A percentile compares a stretch with the other conserved stretches of the same genome.
These are phyloP conservation scores for Brassica hybrid DNA, from an alignment of 441 rosid genomes.

Conservation along the genomic window DNA sequence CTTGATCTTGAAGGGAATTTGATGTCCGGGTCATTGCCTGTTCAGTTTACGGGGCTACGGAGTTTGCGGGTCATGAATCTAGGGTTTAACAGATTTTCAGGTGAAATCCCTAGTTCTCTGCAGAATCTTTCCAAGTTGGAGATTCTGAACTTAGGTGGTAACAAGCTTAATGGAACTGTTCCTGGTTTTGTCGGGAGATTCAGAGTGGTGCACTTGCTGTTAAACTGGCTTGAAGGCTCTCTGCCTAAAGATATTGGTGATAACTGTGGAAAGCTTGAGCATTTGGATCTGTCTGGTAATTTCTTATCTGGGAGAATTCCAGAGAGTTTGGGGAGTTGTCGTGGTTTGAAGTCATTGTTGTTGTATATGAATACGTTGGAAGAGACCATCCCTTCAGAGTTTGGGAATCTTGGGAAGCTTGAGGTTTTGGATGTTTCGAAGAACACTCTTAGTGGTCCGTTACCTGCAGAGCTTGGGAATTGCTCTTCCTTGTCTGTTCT, in stretches of 20 bases:
- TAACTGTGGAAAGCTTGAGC: conserved; percentile 57
- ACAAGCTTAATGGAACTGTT: conserved; percentile 55
- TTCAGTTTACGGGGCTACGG: conserved; percentile 50
- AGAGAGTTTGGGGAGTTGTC: conserved; percentile 59
- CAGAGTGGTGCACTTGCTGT: conserved; percentile 53
- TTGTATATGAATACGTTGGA: conserved; percentile 63
- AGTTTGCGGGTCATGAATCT: conserved; percentile 57
- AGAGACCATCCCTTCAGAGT: conserved; percentile 55
- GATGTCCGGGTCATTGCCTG: conserved; percentile 48
- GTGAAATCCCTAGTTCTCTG: conserved; percentile 51
- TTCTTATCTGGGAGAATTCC: conserved; percentile 60
- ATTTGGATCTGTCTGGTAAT: conserved; percentile 69
- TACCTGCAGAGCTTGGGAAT: conserved; percentile 62
- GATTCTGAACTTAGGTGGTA: conserved; percentile 67
- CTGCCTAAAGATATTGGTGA: conserved; percentile 52
- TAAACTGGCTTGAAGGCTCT: conserved; percentile 52
- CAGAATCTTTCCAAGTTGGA: conserved; percentile 45
- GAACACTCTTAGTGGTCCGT: conserved; percentile 57
- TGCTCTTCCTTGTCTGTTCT: conserved; percentile 59
- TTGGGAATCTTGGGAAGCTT: conserved; percentile 58
- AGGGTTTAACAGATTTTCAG: conserved; percentile 57
- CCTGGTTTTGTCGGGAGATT: conserved; percentile 55
- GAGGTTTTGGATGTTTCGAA: conserved; percentile 67
- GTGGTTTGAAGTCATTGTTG: conserved; percentile 51
- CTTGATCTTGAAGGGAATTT: conserved; percentile 72